A percentile compares a stretch with the other conserved stretches of the same genome.
These are phyloP conservation scores for Toxicodendron radicans DNA, from an alignment of 345 rosid genomes.

Conservation along the genomic window DNA sequence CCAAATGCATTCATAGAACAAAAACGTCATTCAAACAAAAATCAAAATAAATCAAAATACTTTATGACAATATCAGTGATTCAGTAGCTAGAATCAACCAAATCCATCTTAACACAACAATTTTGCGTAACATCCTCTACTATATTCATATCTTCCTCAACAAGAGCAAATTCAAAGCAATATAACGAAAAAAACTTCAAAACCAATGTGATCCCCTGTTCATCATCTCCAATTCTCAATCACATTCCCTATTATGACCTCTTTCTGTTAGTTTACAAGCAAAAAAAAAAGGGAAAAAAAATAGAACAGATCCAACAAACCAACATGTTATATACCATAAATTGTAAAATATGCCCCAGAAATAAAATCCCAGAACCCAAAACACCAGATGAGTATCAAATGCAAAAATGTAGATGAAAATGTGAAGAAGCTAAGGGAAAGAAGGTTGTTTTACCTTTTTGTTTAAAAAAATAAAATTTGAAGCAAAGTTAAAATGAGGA, in stretches of 20 bases:
- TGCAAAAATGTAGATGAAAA: not conserved
- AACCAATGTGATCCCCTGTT: not conserved
- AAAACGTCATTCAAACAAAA: not conserved
- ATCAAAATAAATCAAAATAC: not conserved
- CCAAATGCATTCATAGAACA: not conserved
- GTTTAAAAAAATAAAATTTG: slow-evolving; percentile 3
- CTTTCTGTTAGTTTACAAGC: not conserved
- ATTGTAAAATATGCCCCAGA: not conserved
- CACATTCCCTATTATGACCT: not conserved
- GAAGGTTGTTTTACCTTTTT: not conserved
- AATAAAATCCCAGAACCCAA: not conserved
- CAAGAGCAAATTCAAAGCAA: not conserved
- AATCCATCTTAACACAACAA: not conserved
- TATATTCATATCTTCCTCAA: not conserved
- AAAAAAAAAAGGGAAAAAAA: not conserved
- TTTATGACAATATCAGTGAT: not conserved
- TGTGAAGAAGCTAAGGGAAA: not conserved
- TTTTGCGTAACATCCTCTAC: not conserved
- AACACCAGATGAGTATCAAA: not conserved
- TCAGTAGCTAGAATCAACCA: not conserved
- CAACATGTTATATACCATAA: not conserved
- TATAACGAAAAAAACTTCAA: not conserved
- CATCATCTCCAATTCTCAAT: not conserved
- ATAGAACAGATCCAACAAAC: not conserved
- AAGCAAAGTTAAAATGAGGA: not conserved